phyloP scores from a whole-genome alignment of 768 basidiomycete genomes.

The Leucocoprinus leucothites region DNA sequence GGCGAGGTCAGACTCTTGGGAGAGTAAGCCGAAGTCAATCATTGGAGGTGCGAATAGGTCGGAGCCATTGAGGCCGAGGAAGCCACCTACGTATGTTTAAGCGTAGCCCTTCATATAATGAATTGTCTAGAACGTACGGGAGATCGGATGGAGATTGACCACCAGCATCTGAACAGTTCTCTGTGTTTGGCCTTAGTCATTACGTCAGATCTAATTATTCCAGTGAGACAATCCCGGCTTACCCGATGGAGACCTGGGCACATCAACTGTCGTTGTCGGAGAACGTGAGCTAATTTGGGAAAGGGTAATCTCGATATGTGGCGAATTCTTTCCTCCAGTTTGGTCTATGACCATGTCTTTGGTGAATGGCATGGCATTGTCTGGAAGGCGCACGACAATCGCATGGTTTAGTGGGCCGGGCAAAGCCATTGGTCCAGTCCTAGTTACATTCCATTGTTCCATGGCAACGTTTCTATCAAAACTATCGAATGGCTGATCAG shows the following conservation, averaged over 20 bases:
- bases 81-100: no score
- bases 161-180: no score
- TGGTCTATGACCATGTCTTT: slow-evolving; percentile 9
- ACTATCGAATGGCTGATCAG: neutral
- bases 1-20: slow-evolving; percentile 8
- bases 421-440: neutral
- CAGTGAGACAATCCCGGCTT: neutral
- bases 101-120: no score
- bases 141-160: slow-evolving; percentile 3
- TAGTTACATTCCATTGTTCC: neutral
- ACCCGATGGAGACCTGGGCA: neutral
- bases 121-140: no score
- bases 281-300: neutral
- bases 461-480: neutral
- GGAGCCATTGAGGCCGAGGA: neutral
- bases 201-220: no score
- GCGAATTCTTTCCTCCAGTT: neutral
- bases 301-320: neutral
- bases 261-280: neutral
- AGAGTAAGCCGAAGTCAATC: slow-evolving; percentile 7
- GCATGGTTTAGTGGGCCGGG: neutral
- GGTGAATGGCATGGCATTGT: slow-evolving; percentile 5
- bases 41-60: slow-evolving; percentile 11
- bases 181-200: no score
- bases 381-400: neutral